Evolutionary conservation across 2,329 filamentous ascomycete genomes (phyloP).

Genomic region (Arthroderma sp.): DNA sequence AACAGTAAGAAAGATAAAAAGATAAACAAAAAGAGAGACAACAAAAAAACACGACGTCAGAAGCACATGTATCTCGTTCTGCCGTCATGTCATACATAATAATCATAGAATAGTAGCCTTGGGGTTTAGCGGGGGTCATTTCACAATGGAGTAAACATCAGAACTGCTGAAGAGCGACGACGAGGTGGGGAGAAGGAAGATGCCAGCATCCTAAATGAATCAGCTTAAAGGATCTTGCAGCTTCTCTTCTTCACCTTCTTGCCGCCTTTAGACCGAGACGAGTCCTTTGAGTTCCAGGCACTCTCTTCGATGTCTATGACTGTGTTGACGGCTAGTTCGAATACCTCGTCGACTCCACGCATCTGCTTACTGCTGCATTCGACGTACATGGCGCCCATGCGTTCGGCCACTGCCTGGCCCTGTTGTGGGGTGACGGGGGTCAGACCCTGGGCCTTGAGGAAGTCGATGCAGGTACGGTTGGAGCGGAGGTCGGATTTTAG

Average conservation of each 20-base stretch:
- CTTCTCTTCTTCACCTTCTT: slow-evolving; percentile 74
- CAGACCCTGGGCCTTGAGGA: slow-evolving; percentile 93
- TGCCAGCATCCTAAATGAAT: slow-evolving; percentile 3
- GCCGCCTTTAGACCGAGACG: slow-evolving; percentile 33
- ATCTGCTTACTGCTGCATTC: slow-evolving; percentile 99
- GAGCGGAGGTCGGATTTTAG: slow-evolving; percentile 93
- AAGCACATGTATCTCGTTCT: slow-evolving; percentile 2
- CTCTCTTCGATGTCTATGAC: slow-evolving; percentile 73
- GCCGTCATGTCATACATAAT: slow-evolving; percentile 2
- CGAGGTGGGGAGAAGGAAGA: not conserved
- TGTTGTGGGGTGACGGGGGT: slow-evolving; percentile 90
- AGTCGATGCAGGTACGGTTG: slow-evolving; percentile 95
- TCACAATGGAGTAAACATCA: slow-evolving; percentile 6
- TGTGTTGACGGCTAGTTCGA: slow-evolving; percentile 79
- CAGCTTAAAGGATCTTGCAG: slow-evolving; percentile 60
- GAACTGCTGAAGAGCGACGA: not conserved
- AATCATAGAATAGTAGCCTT: not conserved
- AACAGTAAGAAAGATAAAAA: slow-evolving; percentile 9
- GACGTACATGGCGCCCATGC: slow-evolving; percentile 93
- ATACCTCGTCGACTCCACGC: slow-evolving; percentile 91
- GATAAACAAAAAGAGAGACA: not conserved
- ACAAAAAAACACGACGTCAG: slow-evolving; percentile 2
- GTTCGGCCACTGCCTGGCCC: slow-evolving; percentile 72
- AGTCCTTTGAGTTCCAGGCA: slow-evolving; percentile 27
- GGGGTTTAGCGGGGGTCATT: slow-evolving; percentile 3